Conservation (phyloP, 768 basidiomycete species). For the Agaricus bisporus region DNA sequence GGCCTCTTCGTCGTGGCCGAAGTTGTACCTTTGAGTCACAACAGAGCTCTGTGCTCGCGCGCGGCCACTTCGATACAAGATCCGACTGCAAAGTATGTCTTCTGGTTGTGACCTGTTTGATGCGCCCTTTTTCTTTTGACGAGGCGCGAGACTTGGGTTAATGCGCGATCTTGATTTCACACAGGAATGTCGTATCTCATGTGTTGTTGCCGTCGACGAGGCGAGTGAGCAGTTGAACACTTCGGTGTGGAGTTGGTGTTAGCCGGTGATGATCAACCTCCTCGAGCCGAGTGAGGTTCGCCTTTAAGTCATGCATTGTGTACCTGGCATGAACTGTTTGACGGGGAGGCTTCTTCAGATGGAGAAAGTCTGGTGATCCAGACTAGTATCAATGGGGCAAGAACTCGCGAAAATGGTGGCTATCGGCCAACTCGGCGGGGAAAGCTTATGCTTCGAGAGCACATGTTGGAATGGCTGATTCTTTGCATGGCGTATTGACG, state of each 20-base stretch:
- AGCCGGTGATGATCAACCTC: neutral
- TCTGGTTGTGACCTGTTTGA: neutral
- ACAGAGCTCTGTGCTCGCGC: conserved; percentile 11
- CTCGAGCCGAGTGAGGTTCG: neutral
- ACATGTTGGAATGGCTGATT: neutral
- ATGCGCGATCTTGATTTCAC: neutral
- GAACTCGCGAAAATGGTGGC: neutral
- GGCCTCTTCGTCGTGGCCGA: conserved; percentile 10
- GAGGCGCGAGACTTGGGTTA: conserved; percentile 1
- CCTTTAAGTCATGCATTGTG: conserved; percentile 1
- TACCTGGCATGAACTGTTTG: neutral
- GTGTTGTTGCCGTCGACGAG: neutral
- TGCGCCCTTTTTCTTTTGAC: neutral
- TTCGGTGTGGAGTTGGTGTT: neutral
- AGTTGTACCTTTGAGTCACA: conserved; percentile 10
- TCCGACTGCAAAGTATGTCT: conserved; percentile 1
- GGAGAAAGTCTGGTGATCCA: conserved; percentile 5
- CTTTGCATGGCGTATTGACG: neutral
- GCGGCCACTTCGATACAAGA: conserved; percentile 8
- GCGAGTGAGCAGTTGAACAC: conserved; percentile 5
- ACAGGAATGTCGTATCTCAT: conserved; percentile 5
- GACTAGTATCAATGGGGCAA: conserved; percentile 1
- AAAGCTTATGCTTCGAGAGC: conserved; percentile 10
- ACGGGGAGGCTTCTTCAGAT: neutral
- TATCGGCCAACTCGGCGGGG: conserved; percentile 4